These are phyloP conservation scores for Chytriomyces confervae DNA, from an alignment of 192 early-diverging fungal species.

Conservation along the genomic window DNA sequence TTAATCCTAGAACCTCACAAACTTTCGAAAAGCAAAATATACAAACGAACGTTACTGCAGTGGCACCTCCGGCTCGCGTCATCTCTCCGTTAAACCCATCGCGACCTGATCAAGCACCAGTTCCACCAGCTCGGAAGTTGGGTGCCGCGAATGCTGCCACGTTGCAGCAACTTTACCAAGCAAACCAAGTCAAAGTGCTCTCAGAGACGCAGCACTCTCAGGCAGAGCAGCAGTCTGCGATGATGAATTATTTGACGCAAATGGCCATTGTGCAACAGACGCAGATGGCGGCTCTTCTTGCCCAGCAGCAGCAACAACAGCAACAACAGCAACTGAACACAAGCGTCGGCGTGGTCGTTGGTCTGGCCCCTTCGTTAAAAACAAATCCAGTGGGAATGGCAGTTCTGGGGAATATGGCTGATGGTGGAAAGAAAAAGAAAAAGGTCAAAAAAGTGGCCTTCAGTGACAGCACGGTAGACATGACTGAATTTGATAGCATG, in stretches of 20 bases:
- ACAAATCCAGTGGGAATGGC: neutral
- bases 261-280: conserved; percentile 34
- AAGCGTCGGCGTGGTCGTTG: conserved; percentile 8
- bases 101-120: neutral
- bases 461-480: neutral
- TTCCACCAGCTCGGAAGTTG: neutral
- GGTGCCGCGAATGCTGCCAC: conserved; percentile 24
- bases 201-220: conserved; percentile 8
- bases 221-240: conserved; percentile 26
- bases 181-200: conserved; percentile 15
- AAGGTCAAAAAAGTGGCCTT: conserved; percentile 11
- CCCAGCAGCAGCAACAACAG: conserved; percentile 21
- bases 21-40: neutral
- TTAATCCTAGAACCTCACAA: neutral
- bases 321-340: conserved; percentile 3
- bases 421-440: conserved; percentile 6
- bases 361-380: conserved; percentile 12
- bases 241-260: conserved; percentile 31
- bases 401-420: neutral
- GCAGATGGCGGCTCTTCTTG: conserved; percentile 27
- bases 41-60: neutral
- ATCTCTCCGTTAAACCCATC: conserved; percentile 7
- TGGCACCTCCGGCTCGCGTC: neutral
- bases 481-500: neutral
- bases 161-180: conserved; percentile 15